Evolutionary conservation across 2,329 filamentous ascomycete species (phyloP).

Genomic region (Aschersonia sp.): DNA sequence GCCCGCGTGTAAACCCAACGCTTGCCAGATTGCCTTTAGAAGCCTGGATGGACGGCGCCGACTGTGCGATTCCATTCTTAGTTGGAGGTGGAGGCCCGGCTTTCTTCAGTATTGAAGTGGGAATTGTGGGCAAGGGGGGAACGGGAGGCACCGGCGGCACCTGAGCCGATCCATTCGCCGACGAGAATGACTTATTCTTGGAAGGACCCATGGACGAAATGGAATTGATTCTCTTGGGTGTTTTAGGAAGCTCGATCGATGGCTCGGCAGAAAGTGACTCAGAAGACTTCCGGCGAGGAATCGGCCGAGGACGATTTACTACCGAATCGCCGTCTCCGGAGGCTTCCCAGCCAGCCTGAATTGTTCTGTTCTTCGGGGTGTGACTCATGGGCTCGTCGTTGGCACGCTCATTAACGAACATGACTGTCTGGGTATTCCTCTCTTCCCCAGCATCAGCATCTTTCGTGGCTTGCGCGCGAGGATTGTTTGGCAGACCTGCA

Average conservation of each 20-base stretch:
- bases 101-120: background rate
- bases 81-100: background rate
- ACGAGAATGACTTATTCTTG: background rate
- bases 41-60: background rate
- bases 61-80: background rate
- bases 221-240: background rate
- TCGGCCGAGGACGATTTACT: constrained; percentile 40
- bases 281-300: constrained; percentile 23
- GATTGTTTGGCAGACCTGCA: constrained; percentile 33
- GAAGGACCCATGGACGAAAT: background rate
- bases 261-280: background rate
- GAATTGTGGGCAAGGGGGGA: background rate
- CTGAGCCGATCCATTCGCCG: background rate
- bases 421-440: constrained; percentile 26
- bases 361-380: background rate
- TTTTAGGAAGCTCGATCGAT: background rate
- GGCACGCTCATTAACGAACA: constrained; percentile 41
- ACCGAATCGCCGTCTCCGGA: constrained; percentile 20
- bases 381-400: constrained; percentile 30
- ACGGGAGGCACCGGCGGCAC: background rate
- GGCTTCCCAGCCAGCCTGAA: constrained; percentile 5
- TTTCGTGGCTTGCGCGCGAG: constrained; percentile 19
- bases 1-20: background rate
- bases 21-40: background rate
- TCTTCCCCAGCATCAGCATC: constrained; percentile 18